phyloP scores from a whole-genome alignment of 345 rosid species.

The Balakata baccata region DNA sequence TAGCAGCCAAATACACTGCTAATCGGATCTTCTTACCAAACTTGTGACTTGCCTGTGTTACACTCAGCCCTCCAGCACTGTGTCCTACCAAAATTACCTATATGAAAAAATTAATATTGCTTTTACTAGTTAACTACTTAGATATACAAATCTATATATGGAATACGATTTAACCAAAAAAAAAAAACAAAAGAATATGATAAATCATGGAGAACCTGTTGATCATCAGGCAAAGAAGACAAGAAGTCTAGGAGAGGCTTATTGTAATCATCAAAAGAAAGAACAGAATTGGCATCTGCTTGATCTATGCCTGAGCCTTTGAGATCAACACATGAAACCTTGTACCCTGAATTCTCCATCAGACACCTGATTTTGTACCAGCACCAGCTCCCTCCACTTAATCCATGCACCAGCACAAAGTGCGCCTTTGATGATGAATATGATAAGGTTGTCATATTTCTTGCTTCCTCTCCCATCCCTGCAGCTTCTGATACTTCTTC shows the following conservation, averaged over 20 bases:
- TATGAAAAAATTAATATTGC: neutral
- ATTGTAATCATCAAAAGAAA: constrained; percentile 66
- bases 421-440: constrained; percentile 27
- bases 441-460: neutral
- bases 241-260: constrained; percentile 65
- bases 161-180: no score
- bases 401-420: constrained; percentile 82
- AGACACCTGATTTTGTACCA: constrained; percentile 80
- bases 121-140: no score
- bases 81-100: constrained; percentile 90
- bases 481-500: neutral
- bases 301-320: constrained; percentile 60
- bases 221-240: constrained; percentile 50
- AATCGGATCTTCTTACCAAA: constrained; percentile 57
- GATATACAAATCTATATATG: no score
- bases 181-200: no score
- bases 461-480: neutral
- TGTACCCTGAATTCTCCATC: constrained; percentile 73
- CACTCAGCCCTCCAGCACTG: constrained; percentile 86
- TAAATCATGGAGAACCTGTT: constrained; percentile 40
- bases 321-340: constrained; percentile 79
- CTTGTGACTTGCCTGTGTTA: constrained; percentile 57
- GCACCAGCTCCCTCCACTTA: constrained; percentile 85
- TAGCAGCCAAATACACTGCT: constrained; percentile 69
- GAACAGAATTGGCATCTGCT: constrained; percentile 45